phyloP scores from a whole-genome alignment of 331 rosid species.

The Pyracantha coccinea region DNA sequence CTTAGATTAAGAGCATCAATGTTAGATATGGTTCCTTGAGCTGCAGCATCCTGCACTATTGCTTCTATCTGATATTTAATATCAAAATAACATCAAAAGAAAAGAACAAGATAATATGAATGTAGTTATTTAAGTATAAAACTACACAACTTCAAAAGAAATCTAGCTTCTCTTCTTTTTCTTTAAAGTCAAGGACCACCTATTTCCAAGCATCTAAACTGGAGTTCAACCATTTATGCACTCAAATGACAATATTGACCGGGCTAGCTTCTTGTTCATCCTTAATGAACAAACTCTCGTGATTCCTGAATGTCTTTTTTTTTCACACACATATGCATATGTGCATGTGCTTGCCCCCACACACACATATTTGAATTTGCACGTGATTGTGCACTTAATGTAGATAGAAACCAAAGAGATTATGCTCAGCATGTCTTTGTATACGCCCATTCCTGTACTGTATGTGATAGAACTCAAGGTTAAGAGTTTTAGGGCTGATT shows the following conservation, averaged over 20 bases:
- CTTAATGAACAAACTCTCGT: neutral
- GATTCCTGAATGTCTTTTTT: neutral
- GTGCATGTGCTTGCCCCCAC: neutral
- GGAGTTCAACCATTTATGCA: neutral
- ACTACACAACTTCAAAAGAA: neutral
- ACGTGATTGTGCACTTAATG: neutral
- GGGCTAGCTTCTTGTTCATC: neutral
- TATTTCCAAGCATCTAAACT: neutral
- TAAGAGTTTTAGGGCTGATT: too few species aligned
- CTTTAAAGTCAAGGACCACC: neutral
- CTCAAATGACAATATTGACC: neutral
- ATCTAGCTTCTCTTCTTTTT: neutral
- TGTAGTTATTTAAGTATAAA: neutral
- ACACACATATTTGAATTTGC: neutral
- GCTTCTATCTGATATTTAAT: conserved; percentile 68
- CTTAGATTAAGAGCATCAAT: conserved; percentile 64
- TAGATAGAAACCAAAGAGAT: neutral
- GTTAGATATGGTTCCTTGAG: conserved; percentile 62
- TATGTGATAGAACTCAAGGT: too few species aligned
- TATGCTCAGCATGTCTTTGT: neutral
- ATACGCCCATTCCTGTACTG: too few species aligned
- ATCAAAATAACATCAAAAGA: conserved; percentile 6
- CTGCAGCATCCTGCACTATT: conserved; percentile 62
- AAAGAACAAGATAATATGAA: neutral
- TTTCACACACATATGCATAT: neutral